Conservation (phyloP, 306 rosid species). For the Prunus padus region DNA sequence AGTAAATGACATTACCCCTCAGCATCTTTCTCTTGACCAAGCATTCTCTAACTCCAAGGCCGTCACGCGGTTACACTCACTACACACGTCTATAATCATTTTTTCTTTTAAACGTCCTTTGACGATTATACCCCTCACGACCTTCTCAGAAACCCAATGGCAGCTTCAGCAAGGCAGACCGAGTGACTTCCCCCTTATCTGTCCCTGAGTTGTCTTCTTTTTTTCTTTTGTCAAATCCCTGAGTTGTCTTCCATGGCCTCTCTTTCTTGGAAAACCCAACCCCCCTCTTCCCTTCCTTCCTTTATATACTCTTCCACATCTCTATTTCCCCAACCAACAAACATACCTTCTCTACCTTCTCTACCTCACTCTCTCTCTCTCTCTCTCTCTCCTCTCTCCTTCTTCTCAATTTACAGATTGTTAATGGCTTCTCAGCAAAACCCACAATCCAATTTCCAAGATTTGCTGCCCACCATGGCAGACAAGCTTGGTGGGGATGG, state of each 20-base stretch:
- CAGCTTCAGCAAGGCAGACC: slow-evolving; percentile 18
- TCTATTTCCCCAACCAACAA: not conserved
- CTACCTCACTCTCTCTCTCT: not conserved
- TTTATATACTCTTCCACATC: slow-evolving; percentile 14
- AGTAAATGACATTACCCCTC: not conserved
- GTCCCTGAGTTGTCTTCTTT: slow-evolving; percentile 63
- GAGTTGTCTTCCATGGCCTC: slow-evolving; percentile 60
- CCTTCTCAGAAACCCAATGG: slow-evolving; percentile 43
- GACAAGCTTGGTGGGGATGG: slow-evolving; percentile 82
- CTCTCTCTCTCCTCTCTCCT: not conserved
- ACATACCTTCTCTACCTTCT: slow-evolving; percentile 1
- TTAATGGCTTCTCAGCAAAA: slow-evolving; percentile 45
- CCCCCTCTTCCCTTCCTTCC: not conserved
- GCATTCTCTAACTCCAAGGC: too few species aligned
- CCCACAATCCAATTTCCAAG: slow-evolving; percentile 52
- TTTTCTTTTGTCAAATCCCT: too few species aligned
- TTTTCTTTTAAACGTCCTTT: not conserved
- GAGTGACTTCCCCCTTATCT: slow-evolving; percentile 18
- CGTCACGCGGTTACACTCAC: not conserved
- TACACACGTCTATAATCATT: not conserved
- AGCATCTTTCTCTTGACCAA: not conserved
- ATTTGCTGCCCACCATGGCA: slow-evolving; percentile 71
- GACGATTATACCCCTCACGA: slow-evolving; percentile 39
- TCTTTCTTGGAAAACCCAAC: slow-evolving; percentile 58
- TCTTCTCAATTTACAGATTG: too few species aligned